Conservation (phyloP, 163 green algal species). For the Dunaliella salina region DNA sequence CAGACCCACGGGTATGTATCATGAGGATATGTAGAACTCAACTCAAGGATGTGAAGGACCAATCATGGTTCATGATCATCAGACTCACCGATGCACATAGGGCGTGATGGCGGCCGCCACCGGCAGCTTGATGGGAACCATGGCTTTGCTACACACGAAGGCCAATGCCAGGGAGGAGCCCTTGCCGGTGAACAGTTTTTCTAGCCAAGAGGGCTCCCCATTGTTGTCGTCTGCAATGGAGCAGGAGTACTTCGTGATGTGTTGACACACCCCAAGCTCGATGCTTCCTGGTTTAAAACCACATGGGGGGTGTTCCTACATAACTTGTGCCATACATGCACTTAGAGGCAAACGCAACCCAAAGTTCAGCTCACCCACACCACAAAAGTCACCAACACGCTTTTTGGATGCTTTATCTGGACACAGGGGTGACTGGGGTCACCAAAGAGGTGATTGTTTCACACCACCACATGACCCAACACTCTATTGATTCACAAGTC, state of each 20-base stretch:
- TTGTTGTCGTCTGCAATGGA: constrained; percentile 24
- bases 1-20: too few species aligned
- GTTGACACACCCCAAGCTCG: background rate
- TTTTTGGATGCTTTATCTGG: background rate
- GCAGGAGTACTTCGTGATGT: background rate
- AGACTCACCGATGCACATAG: constrained; percentile 33
- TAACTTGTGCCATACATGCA: too few species aligned
- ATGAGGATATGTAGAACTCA: too few species aligned
- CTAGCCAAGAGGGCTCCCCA: constrained; percentile 19
- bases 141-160: constrained; percentile 42
- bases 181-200: constrained; percentile 35
- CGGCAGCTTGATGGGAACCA: constrained; percentile 44
- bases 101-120: constrained; percentile 41
- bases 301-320: background rate
- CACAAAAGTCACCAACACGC: background rate
- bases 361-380: too few species aligned
- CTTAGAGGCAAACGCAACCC: too few species aligned
- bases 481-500: too few species aligned
- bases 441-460: background rate
- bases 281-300: background rate
- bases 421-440: background rate
- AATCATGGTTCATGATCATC: background rate
- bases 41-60: too few species aligned
- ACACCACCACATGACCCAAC: too few species aligned
- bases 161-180: constrained; percentile 43